These are phyloP conservation scores for Phytophthora tubulina DNA, from an alignment of 352 stramenopile species.

Conservation along the genomic window DNA sequence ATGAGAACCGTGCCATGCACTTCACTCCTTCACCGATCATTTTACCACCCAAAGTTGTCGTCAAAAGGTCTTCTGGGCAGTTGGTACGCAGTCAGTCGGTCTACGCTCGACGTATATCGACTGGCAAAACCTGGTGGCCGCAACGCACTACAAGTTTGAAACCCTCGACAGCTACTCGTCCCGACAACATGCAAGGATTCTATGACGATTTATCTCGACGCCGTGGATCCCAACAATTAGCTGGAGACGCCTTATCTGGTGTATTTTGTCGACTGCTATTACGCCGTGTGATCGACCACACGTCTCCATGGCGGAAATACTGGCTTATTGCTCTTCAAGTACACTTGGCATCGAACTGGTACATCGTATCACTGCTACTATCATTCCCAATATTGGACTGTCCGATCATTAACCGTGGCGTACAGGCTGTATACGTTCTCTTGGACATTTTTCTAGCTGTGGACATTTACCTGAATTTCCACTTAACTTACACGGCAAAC, in stretches of 20 bases:
- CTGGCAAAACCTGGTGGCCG: conserved; percentile 22
- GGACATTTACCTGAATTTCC: conserved; percentile 65
- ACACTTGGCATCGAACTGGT: conserved; percentile 54
- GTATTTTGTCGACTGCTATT: conserved; percentile 34
- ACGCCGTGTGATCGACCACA: conserved; percentile 35
- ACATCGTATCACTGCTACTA: conserved; percentile 50
- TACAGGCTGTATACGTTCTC: conserved; percentile 34
- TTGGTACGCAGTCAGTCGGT: conserved; percentile 66
- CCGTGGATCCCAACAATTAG: conserved; percentile 18
- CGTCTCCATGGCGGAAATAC: conserved; percentile 42
- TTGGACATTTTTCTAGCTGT: conserved; percentile 48
- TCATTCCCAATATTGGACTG: conserved; percentile 48
- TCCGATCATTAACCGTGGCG: conserved; percentile 8
- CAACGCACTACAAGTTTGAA: conserved; percentile 16
- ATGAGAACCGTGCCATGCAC: conserved; percentile 30
- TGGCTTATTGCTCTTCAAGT: conserved; percentile 58
- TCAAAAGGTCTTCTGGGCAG: conserved; percentile 6
- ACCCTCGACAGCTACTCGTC: background rate
- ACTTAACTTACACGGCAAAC: conserved; percentile 40
- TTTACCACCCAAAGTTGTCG: conserved; percentile 7
- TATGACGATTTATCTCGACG: conserved; percentile 50
- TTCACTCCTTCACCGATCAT: conserved; percentile 24
- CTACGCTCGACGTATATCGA: conserved; percentile 42
- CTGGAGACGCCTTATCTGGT: conserved; percentile 1
- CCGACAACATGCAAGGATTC: conserved; percentile 44